A percentile compares a stretch with the other conserved stretches of the same genome.
These are phyloP conservation scores for Diaporthe helianthi DNA, from an alignment of 2,329 filamentous ascomycete species.

Conservation along the genomic window DNA sequence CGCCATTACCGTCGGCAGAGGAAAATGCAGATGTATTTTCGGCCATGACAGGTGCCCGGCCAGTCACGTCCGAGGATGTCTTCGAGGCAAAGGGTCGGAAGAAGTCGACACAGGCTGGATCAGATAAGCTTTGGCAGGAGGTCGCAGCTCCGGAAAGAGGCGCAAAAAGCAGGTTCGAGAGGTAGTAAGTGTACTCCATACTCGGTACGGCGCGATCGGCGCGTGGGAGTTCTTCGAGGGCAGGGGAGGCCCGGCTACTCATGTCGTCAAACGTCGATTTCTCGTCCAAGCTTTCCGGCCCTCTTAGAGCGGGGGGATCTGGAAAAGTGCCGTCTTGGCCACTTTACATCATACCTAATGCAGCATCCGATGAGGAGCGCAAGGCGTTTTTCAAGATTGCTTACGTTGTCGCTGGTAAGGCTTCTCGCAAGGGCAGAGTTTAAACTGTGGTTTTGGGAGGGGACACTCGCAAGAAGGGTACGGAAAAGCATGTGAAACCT, in stretches of 20 bases:
- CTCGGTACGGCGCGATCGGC: not conserved
- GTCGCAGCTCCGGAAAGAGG: not conserved
- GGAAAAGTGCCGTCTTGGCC: slow-evolving; percentile 3
- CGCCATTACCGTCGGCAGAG: slow-evolving; percentile 6
- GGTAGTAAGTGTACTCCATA: not conserved
- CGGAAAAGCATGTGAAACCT: slow-evolving; percentile 19
- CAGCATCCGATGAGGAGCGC: slow-evolving; percentile 18
- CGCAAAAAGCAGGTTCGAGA: not conserved
- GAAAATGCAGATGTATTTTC: slow-evolving; percentile 22
- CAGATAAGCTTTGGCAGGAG: not conserved
- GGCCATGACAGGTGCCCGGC: slow-evolving; percentile 32
- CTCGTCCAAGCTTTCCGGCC: slow-evolving; percentile 8
- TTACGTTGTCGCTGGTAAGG: slow-evolving; percentile 9
- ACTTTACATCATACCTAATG: slow-evolving; percentile 17
- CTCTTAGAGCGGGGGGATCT: slow-evolving; percentile 16
- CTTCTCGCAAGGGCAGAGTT: slow-evolving; percentile 1
- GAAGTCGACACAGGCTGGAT: not conserved
- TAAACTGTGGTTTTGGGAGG: not conserved
- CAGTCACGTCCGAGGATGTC: slow-evolving; percentile 10
- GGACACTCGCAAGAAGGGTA: slow-evolving; percentile 9
- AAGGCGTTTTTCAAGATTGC: slow-evolving; percentile 13
- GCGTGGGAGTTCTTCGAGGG: not conserved
- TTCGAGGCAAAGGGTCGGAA: slow-evolving; percentile 8
- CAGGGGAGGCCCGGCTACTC: slow-evolving; percentile 4
- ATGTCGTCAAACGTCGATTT: not conserved